Percentiles rank a stretch among this genome's conserved stretches.
These are phyloP conservation scores for Halenospora varia DNA, from an alignment of 495 filamentous ascomycete species.

Conservation along the genomic window DNA sequence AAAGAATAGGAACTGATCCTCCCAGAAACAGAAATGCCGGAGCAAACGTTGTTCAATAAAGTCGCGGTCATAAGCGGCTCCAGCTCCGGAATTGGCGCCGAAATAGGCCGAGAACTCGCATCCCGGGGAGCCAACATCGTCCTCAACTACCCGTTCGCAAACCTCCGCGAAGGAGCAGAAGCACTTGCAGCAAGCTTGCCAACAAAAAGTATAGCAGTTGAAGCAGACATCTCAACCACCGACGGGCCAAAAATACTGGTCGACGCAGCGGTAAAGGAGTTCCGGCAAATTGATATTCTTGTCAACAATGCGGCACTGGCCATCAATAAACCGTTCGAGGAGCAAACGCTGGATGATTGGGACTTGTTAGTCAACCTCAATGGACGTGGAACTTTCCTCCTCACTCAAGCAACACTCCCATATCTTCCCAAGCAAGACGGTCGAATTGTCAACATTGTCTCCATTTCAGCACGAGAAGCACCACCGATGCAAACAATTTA, in stretches of 20 bases:
- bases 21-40: too few relatives aligned
- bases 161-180: conserved; percentile 25
- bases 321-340: conserved; percentile 33
- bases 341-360: conserved; percentile 36
- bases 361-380: conserved; percentile 36
- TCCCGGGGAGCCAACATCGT: conserved; percentile 6
- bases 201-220: conserved; percentile 23
- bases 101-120: conserved; percentile 17
- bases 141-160: conserved; percentile 21
- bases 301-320: conserved; percentile 38
- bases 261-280: conserved; percentile 17
- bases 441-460: conserved; percentile 29
- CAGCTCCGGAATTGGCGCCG: conserved; percentile 13
- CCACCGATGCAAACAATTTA: conserved; percentile 27
- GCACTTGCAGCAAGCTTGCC: background rate
- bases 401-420: conserved; percentile 30
- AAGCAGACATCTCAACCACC: conserved; percentile 41
- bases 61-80: conserved; percentile 16
- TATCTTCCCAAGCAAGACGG: conserved; percentile 27
- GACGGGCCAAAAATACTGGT: conserved; percentile 34
- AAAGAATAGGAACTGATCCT: too few relatives aligned
- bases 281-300: conserved; percentile 32
- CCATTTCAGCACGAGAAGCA: conserved; percentile 17
- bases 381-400: conserved; percentile 32
- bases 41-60: conserved; percentile 13